A percentile compares a stretch with the other conserved stretches of the same genome.
Conservation (phyloP, 352 stramenopile genomes). For the Elongisporangium undulatum region DNA sequence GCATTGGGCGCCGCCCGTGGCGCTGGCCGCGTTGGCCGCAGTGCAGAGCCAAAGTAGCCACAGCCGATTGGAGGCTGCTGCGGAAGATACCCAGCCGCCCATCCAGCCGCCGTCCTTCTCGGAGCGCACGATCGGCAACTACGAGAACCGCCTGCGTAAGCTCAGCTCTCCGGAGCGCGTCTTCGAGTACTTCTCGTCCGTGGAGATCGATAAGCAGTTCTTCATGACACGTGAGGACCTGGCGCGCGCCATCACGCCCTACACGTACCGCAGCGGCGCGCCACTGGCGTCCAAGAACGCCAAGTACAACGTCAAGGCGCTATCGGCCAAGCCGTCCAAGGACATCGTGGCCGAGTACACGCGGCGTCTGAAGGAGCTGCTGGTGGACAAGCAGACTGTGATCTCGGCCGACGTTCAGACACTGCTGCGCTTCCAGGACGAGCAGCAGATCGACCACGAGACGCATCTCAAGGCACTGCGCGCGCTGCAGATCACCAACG, state of each 20-base stretch:
- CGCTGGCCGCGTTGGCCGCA: constrained; percentile 7
- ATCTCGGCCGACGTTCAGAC: constrained; percentile 36
- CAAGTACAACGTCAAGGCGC: constrained; percentile 76
- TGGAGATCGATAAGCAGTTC: constrained; percentile 74
- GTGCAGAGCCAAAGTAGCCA: neutral
- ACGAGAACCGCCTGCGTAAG: constrained; percentile 86
- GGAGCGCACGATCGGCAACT: constrained; percentile 80
- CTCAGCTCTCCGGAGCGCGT: constrained; percentile 84
- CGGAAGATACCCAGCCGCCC: neutral
- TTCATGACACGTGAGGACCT: constrained; percentile 85
- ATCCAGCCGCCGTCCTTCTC: constrained; percentile 47
- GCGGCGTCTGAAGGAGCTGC: constrained; percentile 38
- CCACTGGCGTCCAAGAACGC: constrained; percentile 74
- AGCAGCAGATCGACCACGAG: constrained; percentile 57
- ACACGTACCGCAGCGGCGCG: constrained; percentile 70
- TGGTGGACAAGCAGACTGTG: constrained; percentile 50
- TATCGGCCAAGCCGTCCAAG: constrained; percentile 33
- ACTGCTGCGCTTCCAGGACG: constrained; percentile 51
- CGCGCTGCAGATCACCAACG: constrained; percentile 74
- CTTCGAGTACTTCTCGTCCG: constrained; percentile 89
- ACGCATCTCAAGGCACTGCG: constrained; percentile 76
- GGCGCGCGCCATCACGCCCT: constrained; percentile 78
- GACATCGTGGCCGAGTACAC: constrained; percentile 52
- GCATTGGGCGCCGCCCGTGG: neutral
- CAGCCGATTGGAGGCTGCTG: constrained; percentile 15